Conservation (phyloP, 2,329 filamentous ascomycete species). For the Bertia moriformis region DNA sequence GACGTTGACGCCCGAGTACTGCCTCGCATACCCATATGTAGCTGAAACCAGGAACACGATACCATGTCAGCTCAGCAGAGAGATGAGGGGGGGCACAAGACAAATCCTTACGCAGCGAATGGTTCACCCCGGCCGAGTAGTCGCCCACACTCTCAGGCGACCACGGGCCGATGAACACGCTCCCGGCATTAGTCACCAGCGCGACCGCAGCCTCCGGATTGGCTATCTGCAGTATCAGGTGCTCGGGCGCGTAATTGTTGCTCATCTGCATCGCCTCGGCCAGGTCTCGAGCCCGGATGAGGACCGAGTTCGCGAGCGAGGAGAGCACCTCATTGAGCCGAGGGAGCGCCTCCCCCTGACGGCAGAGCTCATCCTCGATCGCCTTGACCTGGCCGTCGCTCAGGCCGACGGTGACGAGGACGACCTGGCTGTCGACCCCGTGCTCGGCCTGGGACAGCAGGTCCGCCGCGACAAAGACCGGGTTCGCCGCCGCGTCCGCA, state of each 20-base stretch:
- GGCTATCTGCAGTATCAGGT: conserved; percentile 79
- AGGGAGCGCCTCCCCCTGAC: conserved; percentile 73
- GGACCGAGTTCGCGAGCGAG: conserved; percentile 81
- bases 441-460: conserved; percentile 93
- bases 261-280: conserved; percentile 67
- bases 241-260: conserved; percentile 92
- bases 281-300: conserved; percentile 58
- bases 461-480: conserved; percentile 89
- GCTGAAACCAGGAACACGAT: too few species aligned
- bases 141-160: conserved; percentile 96
- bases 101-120: conserved; percentile 68
- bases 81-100: background rate
- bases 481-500: conserved; percentile 74
- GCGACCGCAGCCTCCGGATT: conserved; percentile 63
- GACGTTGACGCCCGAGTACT: conserved; percentile 94
- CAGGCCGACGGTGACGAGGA: conserved; percentile 74
- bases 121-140: conserved; percentile 95
- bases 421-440: conserved; percentile 87
- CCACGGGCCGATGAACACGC: conserved; percentile 91
- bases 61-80: conserved; percentile 7
- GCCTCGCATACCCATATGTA: conserved; percentile 94
- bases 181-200: conserved; percentile 80
- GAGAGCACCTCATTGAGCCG: conserved; percentile 85
- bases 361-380: conserved; percentile 83
- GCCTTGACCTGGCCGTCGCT: conserved; percentile 57